These are phyloP conservation scores for Epichloe aotearoae DNA, from an alignment of 2,329 filamentous ascomycete species.

Conservation along the genomic window DNA sequence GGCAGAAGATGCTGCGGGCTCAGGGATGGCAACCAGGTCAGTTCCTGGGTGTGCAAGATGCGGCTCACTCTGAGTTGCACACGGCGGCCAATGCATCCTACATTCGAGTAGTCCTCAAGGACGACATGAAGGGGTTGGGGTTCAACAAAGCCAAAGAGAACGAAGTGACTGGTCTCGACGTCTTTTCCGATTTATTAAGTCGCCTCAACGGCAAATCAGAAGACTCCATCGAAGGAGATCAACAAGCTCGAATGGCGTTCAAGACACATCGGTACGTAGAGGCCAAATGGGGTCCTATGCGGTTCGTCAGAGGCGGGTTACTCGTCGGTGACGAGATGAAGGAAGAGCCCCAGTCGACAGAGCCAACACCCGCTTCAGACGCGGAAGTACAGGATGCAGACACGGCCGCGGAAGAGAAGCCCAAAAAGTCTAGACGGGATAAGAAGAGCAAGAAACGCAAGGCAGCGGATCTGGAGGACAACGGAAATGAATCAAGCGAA, in stretches of 20 bases:
- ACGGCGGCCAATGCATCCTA: constrained; percentile 72
- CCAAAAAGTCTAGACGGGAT: constrained; percentile 23
- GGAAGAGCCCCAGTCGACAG: constrained; percentile 15
- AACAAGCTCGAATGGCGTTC: constrained; percentile 52
- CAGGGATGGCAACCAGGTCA: constrained; percentile 87
- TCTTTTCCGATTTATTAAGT: constrained; percentile 75
- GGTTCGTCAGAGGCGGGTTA: constrained; percentile 78
- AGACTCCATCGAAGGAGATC: constrained; percentile 56
- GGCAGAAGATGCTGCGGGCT: constrained; percentile 74
- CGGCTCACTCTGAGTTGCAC: constrained; percentile 61
- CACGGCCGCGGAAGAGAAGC: constrained; percentile 10
- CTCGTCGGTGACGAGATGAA: constrained; percentile 44
- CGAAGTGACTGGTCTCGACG: constrained; percentile 72
- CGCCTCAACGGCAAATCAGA: constrained; percentile 81
- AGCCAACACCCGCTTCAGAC: constrained; percentile 6
- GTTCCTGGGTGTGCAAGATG: constrained; percentile 65
- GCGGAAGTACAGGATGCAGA: constrained; percentile 1
- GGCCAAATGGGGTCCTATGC: constrained; percentile 64
- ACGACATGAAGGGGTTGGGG: constrained; percentile 82
- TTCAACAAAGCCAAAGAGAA: constrained; percentile 64
- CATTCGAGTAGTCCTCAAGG: constrained; percentile 74
- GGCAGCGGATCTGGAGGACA: constrained; percentile 24
- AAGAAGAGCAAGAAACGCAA: constrained; percentile 39
- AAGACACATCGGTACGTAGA: constrained; percentile 63
- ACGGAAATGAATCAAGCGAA: constrained; percentile 2